Percentiles rank a stretch among this genome's conserved stretches.
Evolutionary conservation across 768 basidiomycete species (phyloP).

Genomic region (Mycena venus): DNA sequence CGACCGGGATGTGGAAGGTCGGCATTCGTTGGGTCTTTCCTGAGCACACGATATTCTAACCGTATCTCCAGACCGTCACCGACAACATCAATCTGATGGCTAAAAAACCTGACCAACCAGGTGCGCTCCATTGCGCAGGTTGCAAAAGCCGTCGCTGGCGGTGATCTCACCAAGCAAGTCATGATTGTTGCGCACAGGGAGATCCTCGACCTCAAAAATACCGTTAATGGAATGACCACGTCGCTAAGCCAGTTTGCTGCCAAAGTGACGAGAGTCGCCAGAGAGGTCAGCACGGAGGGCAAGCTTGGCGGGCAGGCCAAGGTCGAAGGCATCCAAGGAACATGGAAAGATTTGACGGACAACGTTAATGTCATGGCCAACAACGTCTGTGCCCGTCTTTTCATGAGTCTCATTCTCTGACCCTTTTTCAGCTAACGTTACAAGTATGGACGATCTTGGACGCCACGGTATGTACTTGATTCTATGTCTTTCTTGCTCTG

Average conservation of each 20-base stretch:
- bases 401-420: not conserved
- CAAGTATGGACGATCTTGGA: constrained; percentile 96
- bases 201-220: constrained; percentile 89
- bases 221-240: constrained; percentile 96
- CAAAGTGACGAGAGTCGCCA: constrained; percentile 86
- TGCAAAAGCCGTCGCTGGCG: constrained; percentile 94
- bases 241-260: constrained; percentile 87
- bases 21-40: too few relatives aligned
- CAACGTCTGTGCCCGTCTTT: constrained; percentile 67
- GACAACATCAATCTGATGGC: constrained; percentile 93
- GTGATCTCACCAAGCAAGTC: constrained; percentile 94
- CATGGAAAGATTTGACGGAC: too few relatives aligned
- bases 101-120: constrained; percentile 91
- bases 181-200: constrained; percentile 91
- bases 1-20: constrained; percentile 97
- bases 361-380: constrained; percentile 97
- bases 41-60: not conserved
- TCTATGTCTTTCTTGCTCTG: not conserved
- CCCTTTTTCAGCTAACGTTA: constrained; percentile 74
- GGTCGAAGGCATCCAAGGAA: too few relatives aligned
- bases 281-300: too few relatives aligned
- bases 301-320: too few relatives aligned
- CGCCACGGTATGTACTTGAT: constrained; percentile 75
- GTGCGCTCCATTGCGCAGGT: constrained; percentile 90
- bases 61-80: constrained; percentile 59